These are phyloP conservation scores for Rhamnella rubrinervis DNA, from an alignment of 331 rosid species.

Conservation along the genomic window DNA sequence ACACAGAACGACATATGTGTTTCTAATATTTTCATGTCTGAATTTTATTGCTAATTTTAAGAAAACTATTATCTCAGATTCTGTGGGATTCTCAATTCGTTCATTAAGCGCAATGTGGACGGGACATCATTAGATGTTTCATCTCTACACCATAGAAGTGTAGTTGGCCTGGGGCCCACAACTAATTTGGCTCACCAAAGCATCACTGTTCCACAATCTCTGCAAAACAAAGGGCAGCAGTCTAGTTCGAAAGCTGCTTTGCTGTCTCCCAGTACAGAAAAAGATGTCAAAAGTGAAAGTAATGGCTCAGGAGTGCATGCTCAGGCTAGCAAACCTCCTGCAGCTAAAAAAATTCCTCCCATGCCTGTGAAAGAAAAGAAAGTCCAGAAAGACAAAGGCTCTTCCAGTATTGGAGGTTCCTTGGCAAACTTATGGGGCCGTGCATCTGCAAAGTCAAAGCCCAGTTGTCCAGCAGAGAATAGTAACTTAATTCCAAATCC, in stretches of 20 bases:
- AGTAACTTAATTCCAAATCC: slow-evolving; percentile 33
- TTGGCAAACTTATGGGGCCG: slow-evolving; percentile 80
- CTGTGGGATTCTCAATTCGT: slow-evolving; percentile 72
- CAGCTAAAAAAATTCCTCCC: slow-evolving; percentile 49
- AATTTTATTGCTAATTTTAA: too few relatives aligned
- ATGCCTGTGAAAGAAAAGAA: slow-evolving; percentile 61
- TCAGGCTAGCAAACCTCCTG: slow-evolving; percentile 46
- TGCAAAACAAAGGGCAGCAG: slow-evolving; percentile 34
- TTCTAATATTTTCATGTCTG: neutral
- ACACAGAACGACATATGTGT: neutral
- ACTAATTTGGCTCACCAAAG: slow-evolving; percentile 29
- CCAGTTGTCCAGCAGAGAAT: slow-evolving; percentile 43
- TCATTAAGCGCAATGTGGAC: slow-evolving; percentile 55
- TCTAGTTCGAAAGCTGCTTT: slow-evolving; percentile 41
- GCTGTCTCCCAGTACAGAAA: slow-evolving; percentile 42
- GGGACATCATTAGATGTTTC: slow-evolving; percentile 34
- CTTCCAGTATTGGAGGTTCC: slow-evolving; percentile 66
- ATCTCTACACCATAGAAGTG: slow-evolving; percentile 39
- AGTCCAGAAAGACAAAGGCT: slow-evolving; percentile 55
- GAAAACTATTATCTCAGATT: slow-evolving; percentile 48
- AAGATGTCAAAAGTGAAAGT: slow-evolving; percentile 64
- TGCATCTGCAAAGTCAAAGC: slow-evolving; percentile 74
- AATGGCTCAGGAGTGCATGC: slow-evolving; percentile 40
- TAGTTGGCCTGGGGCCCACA: slow-evolving; percentile 36
- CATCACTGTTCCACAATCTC: slow-evolving; percentile 27